A percentile compares a stretch with the other conserved stretches of the same genome.
phyloP scores from a whole-genome alignment of 1,284 basidiomycete species.

The Cutaneotrichosporon cutaneum region DNA sequence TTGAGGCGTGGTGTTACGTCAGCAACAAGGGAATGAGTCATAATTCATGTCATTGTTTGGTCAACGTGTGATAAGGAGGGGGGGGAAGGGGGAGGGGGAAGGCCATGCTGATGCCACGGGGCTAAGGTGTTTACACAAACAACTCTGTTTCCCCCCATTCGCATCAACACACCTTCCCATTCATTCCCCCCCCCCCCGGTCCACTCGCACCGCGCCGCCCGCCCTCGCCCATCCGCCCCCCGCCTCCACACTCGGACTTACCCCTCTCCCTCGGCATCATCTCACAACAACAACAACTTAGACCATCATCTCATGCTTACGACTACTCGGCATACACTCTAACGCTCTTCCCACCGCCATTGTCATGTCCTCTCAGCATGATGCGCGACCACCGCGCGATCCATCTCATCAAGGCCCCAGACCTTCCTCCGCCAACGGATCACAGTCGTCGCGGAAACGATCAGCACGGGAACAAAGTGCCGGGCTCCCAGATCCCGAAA shows the following conservation, averaged over 20 bases:
- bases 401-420: background rate
- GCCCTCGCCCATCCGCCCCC: background rate
- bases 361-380: constrained; percentile 3
- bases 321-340: background rate
- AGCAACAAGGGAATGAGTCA: background rate
- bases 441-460: background rate
- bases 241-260: background rate
- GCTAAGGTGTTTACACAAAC: background rate
- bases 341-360: background rate
- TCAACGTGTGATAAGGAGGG: background rate
- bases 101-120: background rate
- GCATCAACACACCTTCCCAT: background rate
- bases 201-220: background rate
- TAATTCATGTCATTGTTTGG: background rate
- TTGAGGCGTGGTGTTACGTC: background rate
- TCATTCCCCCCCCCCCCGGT: background rate
- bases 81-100: background rate
- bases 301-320: background rate
- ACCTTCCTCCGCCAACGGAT: background rate
- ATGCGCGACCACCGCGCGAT: background rate
- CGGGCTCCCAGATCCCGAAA: background rate
- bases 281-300: background rate
- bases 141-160: background rate
- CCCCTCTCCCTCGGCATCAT: background rate
- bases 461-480: background rate